phyloP scores from a whole-genome alignment of 1,139 yeast species.

The Diutina pseudorugosa region DNA sequence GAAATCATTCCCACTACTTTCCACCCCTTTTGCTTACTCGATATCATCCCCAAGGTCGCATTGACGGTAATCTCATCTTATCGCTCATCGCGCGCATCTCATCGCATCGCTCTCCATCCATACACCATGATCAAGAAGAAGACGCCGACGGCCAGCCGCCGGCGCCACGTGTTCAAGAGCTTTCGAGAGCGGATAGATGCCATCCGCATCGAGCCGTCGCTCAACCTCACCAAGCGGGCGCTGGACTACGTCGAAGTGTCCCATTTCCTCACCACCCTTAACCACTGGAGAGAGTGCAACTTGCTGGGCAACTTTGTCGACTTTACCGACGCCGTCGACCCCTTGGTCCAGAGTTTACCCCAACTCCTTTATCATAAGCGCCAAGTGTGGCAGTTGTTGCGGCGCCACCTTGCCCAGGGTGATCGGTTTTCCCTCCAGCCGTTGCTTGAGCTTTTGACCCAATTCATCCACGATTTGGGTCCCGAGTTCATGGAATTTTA shows the following conservation, averaged over 20 bases:
- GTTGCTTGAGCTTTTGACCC: slow-evolving; percentile 65
- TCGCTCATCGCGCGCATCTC: neutral
- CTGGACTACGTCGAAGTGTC: slow-evolving; percentile 66
- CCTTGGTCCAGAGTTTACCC: slow-evolving; percentile 58
- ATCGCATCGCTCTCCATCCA: neutral
- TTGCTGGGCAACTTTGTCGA: slow-evolving; percentile 61
- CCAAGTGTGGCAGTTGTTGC: slow-evolving; percentile 44
- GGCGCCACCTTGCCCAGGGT: slow-evolving; percentile 35
- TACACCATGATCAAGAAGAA: neutral
- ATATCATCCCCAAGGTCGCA: too few relatives aligned
- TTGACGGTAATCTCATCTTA: neutral
- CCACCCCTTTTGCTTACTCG: too few relatives aligned
- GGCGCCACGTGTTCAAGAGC: slow-evolving; percentile 53
- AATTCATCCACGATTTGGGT: slow-evolving; percentile 87
- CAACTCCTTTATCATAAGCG: slow-evolving; percentile 66
- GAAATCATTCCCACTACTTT: too few relatives aligned
- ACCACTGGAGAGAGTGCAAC: slow-evolving; percentile 84
- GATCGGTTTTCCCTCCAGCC: slow-evolving; percentile 76
- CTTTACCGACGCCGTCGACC: slow-evolving; percentile 45
- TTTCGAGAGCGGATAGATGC: slow-evolving; percentile 77
- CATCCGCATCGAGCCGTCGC: slow-evolving; percentile 74
- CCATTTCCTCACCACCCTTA: slow-evolving; percentile 65
- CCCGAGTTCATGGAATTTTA: slow-evolving; percentile 77
- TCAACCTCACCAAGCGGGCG: slow-evolving; percentile 49
- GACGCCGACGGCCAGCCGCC: neutral